Evolutionary conservation across 2,329 filamentous ascomycete genomes (phyloP).

Genomic region (Tolypocladium inflatum): DNA sequence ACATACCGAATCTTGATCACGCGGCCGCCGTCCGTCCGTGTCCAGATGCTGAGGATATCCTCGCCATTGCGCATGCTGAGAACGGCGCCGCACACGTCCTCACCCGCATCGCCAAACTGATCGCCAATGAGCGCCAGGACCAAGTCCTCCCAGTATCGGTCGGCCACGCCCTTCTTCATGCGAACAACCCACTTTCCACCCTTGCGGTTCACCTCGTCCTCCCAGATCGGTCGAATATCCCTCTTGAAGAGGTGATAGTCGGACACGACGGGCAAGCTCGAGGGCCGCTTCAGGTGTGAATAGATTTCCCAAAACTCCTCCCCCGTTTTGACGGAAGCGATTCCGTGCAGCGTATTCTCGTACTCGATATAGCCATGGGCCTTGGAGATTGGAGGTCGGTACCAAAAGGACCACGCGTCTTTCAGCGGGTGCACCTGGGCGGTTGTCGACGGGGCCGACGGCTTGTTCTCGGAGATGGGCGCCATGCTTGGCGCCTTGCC

Average conservation of each 20-base stretch:
- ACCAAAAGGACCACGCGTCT: constrained; percentile 94
- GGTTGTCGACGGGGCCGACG: constrained; percentile 25
- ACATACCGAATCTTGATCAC: constrained; percentile 92
- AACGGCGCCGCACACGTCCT: constrained; percentile 92
- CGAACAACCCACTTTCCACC: constrained; percentile 97
- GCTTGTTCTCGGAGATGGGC: constrained; percentile 34
- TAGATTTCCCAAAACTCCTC: constrained; percentile 93
- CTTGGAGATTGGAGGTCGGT: constrained; percentile 91
- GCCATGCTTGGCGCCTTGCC: constrained; percentile 27
- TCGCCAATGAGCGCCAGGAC: constrained; percentile 86
- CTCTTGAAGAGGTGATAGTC: constrained; percentile 99
- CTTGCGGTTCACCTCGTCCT: constrained; percentile 92
- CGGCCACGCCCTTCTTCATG: constrained; percentile 92
- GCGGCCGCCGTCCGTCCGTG: constrained; percentile 80
- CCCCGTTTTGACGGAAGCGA: constrained; percentile 71
- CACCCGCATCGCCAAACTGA: constrained; percentile 83
- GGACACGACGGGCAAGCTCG: constrained; percentile 77
- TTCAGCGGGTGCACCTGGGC: constrained; percentile 51
- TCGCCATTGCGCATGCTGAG: constrained; percentile 91
- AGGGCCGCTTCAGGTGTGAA: constrained; percentile 81
- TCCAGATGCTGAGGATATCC: constrained; percentile 97
- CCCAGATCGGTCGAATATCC: constrained; percentile 94
- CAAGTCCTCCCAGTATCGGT: constrained; percentile 94
- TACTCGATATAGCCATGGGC: constrained; percentile 83
- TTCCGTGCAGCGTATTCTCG: constrained; percentile 86